Evolutionary conservation across 345 rosid species (phyloP), one percentile per base, ranked within the genome.

Genomic region (Melastoma malabathricum): DNA sequence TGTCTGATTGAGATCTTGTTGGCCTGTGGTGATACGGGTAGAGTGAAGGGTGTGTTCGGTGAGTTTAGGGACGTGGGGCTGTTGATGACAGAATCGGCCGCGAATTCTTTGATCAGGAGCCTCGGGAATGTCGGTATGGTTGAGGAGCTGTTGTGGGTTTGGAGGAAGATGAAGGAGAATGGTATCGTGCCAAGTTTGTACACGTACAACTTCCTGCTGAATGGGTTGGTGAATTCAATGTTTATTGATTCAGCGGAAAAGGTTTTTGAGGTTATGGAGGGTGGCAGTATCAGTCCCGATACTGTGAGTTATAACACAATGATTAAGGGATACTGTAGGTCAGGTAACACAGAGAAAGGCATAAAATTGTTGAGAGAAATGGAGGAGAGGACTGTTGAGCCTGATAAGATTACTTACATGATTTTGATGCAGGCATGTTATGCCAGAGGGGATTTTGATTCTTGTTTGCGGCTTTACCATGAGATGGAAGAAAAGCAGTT

Each of bases 101-200:
- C 76, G 7, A 87, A 82, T 73, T 71, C 76, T 61, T 55, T 92
- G 77, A 77, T 92, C 62, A 87, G 64, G 75, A 80, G 80, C 63
- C 79, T 80, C 48, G 97, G 98, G 41, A 75, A 68, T 54, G 75
- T 81, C 25, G 97, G 95, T 38, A 77, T 92, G 96, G 85, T 92
- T 25, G 98, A 84, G 74, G 93, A 92, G 60, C 59, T 84, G 71
- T 64, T 92, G 59, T 87, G 95, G 95, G 84, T 80, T 54, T 92
- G 96, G 95, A 68, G 98, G 15, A 61, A 68, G 50, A 87, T 87
- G 96, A 75, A 87, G 63, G 93, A 92, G 51, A 84, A 84, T 66
- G 82, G 67, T 49, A 75, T 82, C 53, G 96, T 80, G 58, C 89
- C 95, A 0, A 84, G 78, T 69, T 63, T 82, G 72, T 82, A 78